These are phyloP conservation scores for Nepenthes gracilis DNA, from an alignment of 148 eudicot species.

Conservation along the genomic window DNA sequence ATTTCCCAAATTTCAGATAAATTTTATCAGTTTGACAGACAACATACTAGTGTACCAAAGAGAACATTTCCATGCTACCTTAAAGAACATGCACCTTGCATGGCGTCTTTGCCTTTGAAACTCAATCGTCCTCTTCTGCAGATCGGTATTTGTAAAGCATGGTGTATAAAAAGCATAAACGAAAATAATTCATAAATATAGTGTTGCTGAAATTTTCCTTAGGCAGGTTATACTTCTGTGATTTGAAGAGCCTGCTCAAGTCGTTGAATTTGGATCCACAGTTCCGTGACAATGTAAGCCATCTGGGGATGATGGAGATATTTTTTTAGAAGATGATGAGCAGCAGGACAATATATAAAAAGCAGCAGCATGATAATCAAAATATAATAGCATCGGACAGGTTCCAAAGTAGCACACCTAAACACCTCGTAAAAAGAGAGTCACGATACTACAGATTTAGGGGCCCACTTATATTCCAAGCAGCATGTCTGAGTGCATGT, in stretches of 20 bases:
- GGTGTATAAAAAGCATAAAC: background rate
- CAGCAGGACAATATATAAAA: background rate
- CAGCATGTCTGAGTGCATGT: no score
- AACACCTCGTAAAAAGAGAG: no score
- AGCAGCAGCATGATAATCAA: background rate
- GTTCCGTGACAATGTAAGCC: slow-evolving; percentile 62
- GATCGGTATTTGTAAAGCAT: slow-evolving; percentile 9
- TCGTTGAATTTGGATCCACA: slow-evolving; percentile 87
- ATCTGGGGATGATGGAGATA: slow-evolving; percentile 26
- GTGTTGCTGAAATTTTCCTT: background rate
- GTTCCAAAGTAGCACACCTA: no score
- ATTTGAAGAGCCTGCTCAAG: slow-evolving; percentile 86
- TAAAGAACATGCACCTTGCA: slow-evolving; percentile 43
- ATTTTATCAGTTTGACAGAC: background rate
- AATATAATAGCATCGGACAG: background rate
- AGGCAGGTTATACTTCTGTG: slow-evolving; percentile 40
- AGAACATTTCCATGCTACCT: slow-evolving; percentile 26
- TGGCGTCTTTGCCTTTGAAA: slow-evolving; percentile 27
- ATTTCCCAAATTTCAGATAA: background rate
- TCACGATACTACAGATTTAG: no score
- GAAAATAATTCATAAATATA: background rate
- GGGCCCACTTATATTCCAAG: no score
- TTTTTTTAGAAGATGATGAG: background rate
- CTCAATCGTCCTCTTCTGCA: slow-evolving; percentile 45
- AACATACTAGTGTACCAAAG: background rate